Percentiles rank a stretch among this genome's conserved stretches.
Evolutionary conservation across 108 stramenopile species (phyloP).

Genomic region (Chaetoceros tenuissimus): DNA sequence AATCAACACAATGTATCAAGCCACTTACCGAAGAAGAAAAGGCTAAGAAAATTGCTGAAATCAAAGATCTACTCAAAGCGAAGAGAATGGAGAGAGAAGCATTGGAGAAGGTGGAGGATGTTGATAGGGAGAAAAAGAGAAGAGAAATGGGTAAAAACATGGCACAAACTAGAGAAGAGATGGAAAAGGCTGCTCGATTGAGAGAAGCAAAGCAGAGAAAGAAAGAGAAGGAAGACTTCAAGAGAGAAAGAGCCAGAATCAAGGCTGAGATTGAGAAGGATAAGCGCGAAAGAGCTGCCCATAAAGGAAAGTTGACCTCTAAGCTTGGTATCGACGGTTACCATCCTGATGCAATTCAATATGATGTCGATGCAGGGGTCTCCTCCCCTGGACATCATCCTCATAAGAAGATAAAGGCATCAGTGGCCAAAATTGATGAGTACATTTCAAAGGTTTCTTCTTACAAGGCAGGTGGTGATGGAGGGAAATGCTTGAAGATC

Average conservation of each 20-base stretch:
- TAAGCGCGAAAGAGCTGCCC: conserved; percentile 75
- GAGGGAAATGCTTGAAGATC: conserved; percentile 87
- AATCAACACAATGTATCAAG: conserved; percentile 64
- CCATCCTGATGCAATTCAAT: conserved; percentile 87
- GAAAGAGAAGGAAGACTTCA: conserved; percentile 63
- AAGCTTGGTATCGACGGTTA: conserved; percentile 89
- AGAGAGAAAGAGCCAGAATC: conserved; percentile 78
- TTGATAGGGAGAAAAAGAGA: conserved; percentile 79
- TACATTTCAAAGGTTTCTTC: conserved; percentile 71
- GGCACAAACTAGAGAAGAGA: conserved; percentile 75
- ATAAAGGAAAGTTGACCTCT: conserved; percentile 78
- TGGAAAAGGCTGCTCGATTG: conserved; percentile 81
- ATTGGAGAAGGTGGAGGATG: conserved; percentile 77
- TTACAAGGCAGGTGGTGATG: conserved; percentile 88
- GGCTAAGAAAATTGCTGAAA: conserved; percentile 76
- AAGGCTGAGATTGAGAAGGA: conserved; percentile 88
- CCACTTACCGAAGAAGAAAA: conserved; percentile 89
- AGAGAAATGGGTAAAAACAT: conserved; percentile 76
- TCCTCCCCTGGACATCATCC: conserved; percentile 14
- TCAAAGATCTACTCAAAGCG: conserved; percentile 73
- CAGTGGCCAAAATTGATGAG: conserved; percentile 71
- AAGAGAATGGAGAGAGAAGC: conserved; percentile 80
- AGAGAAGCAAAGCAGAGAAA: conserved; percentile 51
- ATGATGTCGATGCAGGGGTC: conserved; percentile 39
- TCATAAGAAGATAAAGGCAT: conserved; percentile 37